These are phyloP conservation scores for Saccharomycopsis fodiens DNA, from an alignment of 805 yeast genomes.

Conservation along the genomic window DNA sequence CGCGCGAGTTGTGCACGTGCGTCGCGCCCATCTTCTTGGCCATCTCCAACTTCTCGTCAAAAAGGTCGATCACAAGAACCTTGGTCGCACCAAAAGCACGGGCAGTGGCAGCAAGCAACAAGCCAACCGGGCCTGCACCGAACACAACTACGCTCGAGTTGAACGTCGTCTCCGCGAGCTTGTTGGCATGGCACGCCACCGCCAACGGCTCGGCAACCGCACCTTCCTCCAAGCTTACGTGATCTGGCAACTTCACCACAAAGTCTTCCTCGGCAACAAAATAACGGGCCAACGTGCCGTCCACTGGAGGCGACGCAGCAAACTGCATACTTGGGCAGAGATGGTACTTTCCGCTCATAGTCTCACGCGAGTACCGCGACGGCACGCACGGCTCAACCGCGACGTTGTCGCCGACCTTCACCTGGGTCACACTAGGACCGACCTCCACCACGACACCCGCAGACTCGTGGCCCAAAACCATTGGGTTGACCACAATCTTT, in stretches of 20 bases:
- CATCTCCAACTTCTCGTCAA: slow-evolving; percentile 57
- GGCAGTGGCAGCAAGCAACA: slow-evolving; percentile 66
- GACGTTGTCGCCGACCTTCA: slow-evolving; percentile 74
- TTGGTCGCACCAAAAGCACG: slow-evolving; percentile 68
- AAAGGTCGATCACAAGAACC: slow-evolving; percentile 65
- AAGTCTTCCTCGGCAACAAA: slow-evolving; percentile 75
- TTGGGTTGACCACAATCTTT: slow-evolving; percentile 63
- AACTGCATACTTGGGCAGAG: slow-evolving; percentile 80
- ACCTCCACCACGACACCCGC: slow-evolving; percentile 71
- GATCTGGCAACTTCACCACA: slow-evolving; percentile 71
- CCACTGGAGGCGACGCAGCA: slow-evolving; percentile 86
- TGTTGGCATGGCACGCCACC: slow-evolving; percentile 78
- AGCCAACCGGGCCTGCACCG: slow-evolving; percentile 90
- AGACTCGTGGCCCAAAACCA: slow-evolving; percentile 88
- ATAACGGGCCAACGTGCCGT: slow-evolving; percentile 73
- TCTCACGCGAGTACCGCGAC: slow-evolving; percentile 64
- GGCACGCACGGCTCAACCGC: slow-evolving; percentile 91
- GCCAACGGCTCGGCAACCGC: slow-evolving; percentile 82
- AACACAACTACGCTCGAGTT: slow-evolving; percentile 66
- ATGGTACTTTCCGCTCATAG: slow-evolving; percentile 73
- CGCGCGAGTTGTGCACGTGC: slow-evolving; percentile 41
- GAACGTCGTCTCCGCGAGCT: slow-evolving; percentile 50
- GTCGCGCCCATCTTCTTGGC: slow-evolving; percentile 65
- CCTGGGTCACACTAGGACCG: slow-evolving; percentile 54
- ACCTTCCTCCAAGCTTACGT: slow-evolving; percentile 76